phyloP scores from a whole-genome alignment of 1,284 basidiomycete genomes.

The Dichomitus squalens region DNA sequence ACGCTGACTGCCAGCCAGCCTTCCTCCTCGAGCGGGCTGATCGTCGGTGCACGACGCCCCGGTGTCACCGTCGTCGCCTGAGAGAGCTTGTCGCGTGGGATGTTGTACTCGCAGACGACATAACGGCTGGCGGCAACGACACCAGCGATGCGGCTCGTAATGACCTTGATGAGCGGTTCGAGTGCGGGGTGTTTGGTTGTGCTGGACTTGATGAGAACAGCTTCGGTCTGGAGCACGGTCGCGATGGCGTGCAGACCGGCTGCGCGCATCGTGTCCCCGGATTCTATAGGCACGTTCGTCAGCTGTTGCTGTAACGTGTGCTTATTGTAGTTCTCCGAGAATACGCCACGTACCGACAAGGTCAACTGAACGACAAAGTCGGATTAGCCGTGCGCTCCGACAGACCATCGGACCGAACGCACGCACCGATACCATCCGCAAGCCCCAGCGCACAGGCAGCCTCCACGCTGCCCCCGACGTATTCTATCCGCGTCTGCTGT shows the following conservation, averaged over 20 bases:
- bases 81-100: conserved; percentile 64
- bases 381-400: neutral
- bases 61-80: conserved; percentile 81
- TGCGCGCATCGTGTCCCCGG: conserved; percentile 99
- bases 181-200: conserved; percentile 70
- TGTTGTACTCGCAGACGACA: conserved; percentile 93
- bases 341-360: conserved; percentile 73
- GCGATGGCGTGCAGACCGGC: conserved; percentile 94
- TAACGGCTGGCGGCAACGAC: conserved; percentile 91
- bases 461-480: conserved; percentile 97
- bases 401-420: neutral
- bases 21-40: conserved; percentile 83
- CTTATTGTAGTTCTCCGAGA: neutral
- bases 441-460: conserved; percentile 96
- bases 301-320: neutral
- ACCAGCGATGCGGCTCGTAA: conserved; percentile 90
- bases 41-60: conserved; percentile 88
- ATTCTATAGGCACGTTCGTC: conserved; percentile 57
- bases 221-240: conserved; percentile 87
- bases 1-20: conserved; percentile 91
- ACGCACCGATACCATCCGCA: conserved; percentile 94
- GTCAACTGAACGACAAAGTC: conserved; percentile 60
- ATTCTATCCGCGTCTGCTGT: conserved; percentile 82
- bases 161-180: conserved; percentile 74
- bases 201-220: conserved; percentile 89